A percentile compares a stretch with the other conserved stretches of the same genome.
Conservation (phyloP, 768 basidiomycete species). For the Neoboletus subvelutipes region DNA sequence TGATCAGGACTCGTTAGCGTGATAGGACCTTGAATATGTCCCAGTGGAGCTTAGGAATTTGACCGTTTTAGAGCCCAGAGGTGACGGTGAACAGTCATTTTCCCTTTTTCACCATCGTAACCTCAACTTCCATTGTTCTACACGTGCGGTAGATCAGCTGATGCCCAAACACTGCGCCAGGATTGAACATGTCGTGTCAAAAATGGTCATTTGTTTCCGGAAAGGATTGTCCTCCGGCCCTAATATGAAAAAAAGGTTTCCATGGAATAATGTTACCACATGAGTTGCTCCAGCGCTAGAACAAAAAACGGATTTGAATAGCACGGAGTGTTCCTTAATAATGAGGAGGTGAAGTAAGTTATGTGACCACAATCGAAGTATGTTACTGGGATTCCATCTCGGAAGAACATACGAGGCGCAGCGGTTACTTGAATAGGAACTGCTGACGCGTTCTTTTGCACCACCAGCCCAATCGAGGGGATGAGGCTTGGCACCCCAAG, state of each 20-base stretch:
- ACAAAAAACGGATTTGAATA: slow-evolving; percentile 27
- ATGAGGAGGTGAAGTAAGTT: slow-evolving; percentile 22
- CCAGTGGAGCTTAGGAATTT: slow-evolving; percentile 24
- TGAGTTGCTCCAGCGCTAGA: slow-evolving; percentile 22
- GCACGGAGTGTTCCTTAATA: slow-evolving; percentile 33
- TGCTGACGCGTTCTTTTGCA: slow-evolving; percentile 14
- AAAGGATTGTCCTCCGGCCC: slow-evolving; percentile 20
- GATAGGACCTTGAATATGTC: slow-evolving; percentile 24
- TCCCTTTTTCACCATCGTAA: slow-evolving; percentile 26
- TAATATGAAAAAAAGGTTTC: slow-evolving; percentile 33
- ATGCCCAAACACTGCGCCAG: slow-evolving; percentile 21
- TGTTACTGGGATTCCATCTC: slow-evolving; percentile 28
- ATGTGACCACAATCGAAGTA: slow-evolving; percentile 25
- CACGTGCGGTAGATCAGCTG: slow-evolving; percentile 32
- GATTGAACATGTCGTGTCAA: slow-evolving; percentile 20
- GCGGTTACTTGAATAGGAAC: slow-evolving; percentile 20
- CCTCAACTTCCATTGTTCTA: slow-evolving; percentile 32
- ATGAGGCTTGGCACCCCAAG: slow-evolving; percentile 23
- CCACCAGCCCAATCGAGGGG: slow-evolving; percentile 19
- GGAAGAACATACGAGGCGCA: slow-evolving; percentile 30
- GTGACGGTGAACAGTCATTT: slow-evolving; percentile 18
- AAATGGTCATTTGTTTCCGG: slow-evolving; percentile 28
- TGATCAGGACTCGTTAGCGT: slow-evolving; percentile 24
- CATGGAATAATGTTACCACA: slow-evolving; percentile 19
- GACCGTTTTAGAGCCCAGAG: slow-evolving; percentile 20